Base-by-base conservation (phyloP, 2,329 filamentous ascomycete genomes). In the Hypoxylon sp. region DNA sequence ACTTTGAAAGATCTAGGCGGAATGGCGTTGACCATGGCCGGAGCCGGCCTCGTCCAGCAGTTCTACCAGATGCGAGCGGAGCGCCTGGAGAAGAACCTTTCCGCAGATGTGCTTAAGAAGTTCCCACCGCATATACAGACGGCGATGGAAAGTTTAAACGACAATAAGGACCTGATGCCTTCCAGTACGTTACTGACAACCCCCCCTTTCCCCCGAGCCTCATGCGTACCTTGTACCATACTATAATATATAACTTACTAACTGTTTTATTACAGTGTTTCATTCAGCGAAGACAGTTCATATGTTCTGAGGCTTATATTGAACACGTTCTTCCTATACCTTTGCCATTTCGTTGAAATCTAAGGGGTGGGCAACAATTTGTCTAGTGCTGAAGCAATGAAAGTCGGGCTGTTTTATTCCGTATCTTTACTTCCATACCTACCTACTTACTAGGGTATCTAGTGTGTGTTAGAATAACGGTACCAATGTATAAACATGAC, bases 81-180 rank as follows among this genome's bases (percentile, higher is more conserved):
- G 22, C 65, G 68, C 24, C 61, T 77, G 19, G 73, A 76, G 57
- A 70, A 70, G 48, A 74, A 67, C n/a, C 69, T 79, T 47, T 73
- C 72, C 39, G 74, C 72, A 14, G 68, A 72, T 14, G 72, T 78
- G 17, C 65, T 80, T 53, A 76, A 77, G 67, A 68, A 73, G 59
- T 77, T 75, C 44, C 77, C 75, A 1, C 72, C 72, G 56, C 66
- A 68, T 10, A 60, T 78, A 52, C 73, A 75, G 60, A 70, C 74
- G 11, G 78, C 77, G 8, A 71, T 79, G 47, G 70, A 77, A 59
- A 77, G 74, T 53, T 70, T 80, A 58, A 72, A 79, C 47, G 76
- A 79, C 24, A 79, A 77, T 54, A 75, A 73, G 70, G 73, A 75
- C 61, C 66, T 79, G 22, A 67, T 78, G 64, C 58, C 58, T 44